These are phyloP conservation scores for Hyaloscypha bicolor DNA, from an alignment of 495 filamentous ascomycete species.

Conservation along the genomic window DNA sequence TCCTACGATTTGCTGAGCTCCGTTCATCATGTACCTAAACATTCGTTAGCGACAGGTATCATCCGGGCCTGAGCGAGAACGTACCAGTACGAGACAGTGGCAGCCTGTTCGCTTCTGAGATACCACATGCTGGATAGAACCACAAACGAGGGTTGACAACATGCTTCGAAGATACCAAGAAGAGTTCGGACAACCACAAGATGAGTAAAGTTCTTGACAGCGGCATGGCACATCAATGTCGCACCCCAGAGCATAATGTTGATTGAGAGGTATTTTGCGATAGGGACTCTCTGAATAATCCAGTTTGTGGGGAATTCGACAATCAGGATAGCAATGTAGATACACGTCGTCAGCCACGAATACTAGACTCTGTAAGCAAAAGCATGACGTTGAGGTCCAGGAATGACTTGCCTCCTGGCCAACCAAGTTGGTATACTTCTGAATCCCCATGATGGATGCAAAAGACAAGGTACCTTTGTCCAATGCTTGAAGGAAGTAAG, in stretches of 20 bases:
- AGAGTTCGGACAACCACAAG: slow-evolving; percentile 62
- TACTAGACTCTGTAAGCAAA: slow-evolving; percentile 33
- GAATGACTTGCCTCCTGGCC: slow-evolving; percentile 36
- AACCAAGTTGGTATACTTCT: slow-evolving; percentile 45
- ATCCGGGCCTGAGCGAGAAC: slow-evolving; percentile 38
- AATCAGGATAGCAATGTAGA: slow-evolving; percentile 67
- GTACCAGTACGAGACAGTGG: slow-evolving; percentile 64
- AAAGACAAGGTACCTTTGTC: slow-evolving; percentile 62
- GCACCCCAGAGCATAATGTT: slow-evolving; percentile 64
- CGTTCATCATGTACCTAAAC: slow-evolving; percentile 69
- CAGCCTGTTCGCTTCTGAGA: slow-evolving; percentile 60
- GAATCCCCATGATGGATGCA: slow-evolving; percentile 59
- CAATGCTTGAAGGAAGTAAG: slow-evolving; percentile 62
- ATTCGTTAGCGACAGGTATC: slow-evolving; percentile 55
- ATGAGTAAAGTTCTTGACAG: slow-evolving; percentile 42
- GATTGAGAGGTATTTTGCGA: slow-evolving; percentile 61
- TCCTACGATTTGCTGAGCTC: slow-evolving; percentile 50
- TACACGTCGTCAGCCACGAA: slow-evolving; percentile 59
- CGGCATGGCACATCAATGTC: slow-evolving; percentile 56
- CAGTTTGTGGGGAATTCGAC: slow-evolving; percentile 67
- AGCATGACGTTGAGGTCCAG: too few relatives aligned
- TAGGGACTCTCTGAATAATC: slow-evolving; percentile 59
- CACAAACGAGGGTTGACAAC: slow-evolving; percentile 63
- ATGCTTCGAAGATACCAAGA: slow-evolving; percentile 63
- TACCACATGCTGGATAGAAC: slow-evolving; percentile 65